Conservation (phyloP, 2,329 filamentous ascomycete genomes). For the Pseudogymnoascus sp. region DNA sequence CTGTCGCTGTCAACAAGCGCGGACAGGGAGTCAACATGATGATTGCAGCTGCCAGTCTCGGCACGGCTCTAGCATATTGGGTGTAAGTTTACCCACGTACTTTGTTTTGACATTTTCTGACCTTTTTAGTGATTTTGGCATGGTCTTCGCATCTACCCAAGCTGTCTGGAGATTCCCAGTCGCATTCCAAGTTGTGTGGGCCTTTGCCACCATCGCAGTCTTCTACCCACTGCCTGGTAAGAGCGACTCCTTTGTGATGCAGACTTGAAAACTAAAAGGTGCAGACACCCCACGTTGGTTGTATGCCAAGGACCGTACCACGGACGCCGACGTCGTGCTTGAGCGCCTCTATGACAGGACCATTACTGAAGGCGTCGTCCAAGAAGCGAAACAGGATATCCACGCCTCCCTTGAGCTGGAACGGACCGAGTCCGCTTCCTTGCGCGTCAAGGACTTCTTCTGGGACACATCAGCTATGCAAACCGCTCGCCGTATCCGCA, state of each 20-base stretch:
- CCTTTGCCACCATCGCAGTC: conserved; percentile 21
- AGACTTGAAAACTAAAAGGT: conserved; percentile 10
- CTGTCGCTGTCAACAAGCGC: conserved; percentile 22
- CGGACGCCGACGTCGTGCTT: background rate
- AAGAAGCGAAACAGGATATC: conserved; percentile 1
- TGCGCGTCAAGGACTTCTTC: conserved; percentile 3
- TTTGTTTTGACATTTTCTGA: conserved; percentile 24
- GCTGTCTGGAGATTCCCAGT: conserved; percentile 29
- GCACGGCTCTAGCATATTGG: conserved; percentile 29
- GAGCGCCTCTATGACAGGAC: background rate
- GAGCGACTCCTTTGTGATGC: conserved; percentile 12
- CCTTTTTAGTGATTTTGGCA: conserved; percentile 24
- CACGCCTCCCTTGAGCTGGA: conserved; percentile 3
- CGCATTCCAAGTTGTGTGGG: conserved; percentile 27
- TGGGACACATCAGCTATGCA: background rate
- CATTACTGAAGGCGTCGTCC: background rate
- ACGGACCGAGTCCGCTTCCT: background rate
- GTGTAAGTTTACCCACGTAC: conserved; percentile 23
- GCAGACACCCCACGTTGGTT: conserved; percentile 27
- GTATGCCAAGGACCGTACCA: conserved; percentile 18
- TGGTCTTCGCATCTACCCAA: conserved; percentile 24
- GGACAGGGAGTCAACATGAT: conserved; percentile 27
- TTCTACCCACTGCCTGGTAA: conserved; percentile 12
- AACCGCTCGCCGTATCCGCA: conserved; percentile 2
- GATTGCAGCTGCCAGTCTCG: conserved; percentile 24